phyloP scores from a whole-genome alignment of 2,329 filamentous ascomycete genomes.

The Didymella arachidicola region DNA sequence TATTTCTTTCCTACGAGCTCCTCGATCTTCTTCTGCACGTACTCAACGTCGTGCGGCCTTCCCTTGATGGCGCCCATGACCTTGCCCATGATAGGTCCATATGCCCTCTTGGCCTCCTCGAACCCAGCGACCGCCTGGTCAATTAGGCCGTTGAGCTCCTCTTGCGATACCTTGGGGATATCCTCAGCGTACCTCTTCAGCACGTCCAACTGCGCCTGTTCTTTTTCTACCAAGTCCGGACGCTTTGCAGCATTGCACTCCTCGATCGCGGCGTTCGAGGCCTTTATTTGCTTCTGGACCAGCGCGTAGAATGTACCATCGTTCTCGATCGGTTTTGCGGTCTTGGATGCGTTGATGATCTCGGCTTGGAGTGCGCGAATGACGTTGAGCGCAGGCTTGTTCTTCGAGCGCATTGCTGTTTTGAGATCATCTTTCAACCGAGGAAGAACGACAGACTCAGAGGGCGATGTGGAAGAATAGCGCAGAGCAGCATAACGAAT shows the following conservation, averaged over 20 bases:
- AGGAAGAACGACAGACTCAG: slow-evolving; percentile 47
- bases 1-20: slow-evolving; percentile 36
- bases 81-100: slow-evolving; percentile 71
- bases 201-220: slow-evolving; percentile 70
- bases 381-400: slow-evolving; percentile 68
- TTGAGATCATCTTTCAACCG: slow-evolving; percentile 58
- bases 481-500: slow-evolving; percentile 33
- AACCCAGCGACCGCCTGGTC: slow-evolving; percentile 61
- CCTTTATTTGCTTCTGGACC: slow-evolving; percentile 69
- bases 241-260: slow-evolving; percentile 72
- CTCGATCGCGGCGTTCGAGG: slow-evolving; percentile 64
- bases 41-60: slow-evolving; percentile 69
- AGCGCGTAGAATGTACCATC: slow-evolving; percentile 74
- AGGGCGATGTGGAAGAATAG: slow-evolving; percentile 30
- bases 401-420: slow-evolving; percentile 57
- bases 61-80: slow-evolving; percentile 64
- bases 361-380: slow-evolving; percentile 73
- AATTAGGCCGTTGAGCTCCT: slow-evolving; percentile 66
- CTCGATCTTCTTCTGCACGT: slow-evolving; percentile 69
- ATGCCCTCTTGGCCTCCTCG: slow-evolving; percentile 58
- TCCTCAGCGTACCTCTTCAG: slow-evolving; percentile 70
- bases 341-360: slow-evolving; percentile 79
- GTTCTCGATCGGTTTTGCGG: slow-evolving; percentile 70
- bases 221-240: slow-evolving; percentile 74
- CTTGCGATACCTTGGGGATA: slow-evolving; percentile 65